Evolutionary conservation across 2,329 filamentous ascomycete species (phyloP), one percentile per base, ranked within the genome.

Genomic region (Verticillium tricorpus): DNA sequence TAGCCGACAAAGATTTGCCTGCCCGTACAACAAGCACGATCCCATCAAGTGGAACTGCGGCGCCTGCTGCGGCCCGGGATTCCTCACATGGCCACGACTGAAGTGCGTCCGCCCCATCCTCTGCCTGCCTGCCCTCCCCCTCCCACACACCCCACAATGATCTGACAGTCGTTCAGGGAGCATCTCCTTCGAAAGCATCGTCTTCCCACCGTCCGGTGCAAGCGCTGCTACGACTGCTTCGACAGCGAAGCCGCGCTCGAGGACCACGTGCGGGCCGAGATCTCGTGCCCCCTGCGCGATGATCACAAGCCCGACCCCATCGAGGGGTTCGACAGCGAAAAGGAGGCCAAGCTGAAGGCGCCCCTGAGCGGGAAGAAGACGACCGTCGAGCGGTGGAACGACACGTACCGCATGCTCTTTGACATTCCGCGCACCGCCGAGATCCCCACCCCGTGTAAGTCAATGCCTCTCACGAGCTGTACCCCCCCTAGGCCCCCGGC

Each of bases 11-110:
- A 68, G 63, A 35, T 34, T 76, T 37, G 76, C 76, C 4, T 78
- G 76, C 59, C 77, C 77, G 0, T 79, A 73, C 60, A 77, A 71
- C 67, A 78, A 78, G 63, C 72, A 75, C 56, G 74, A 77, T 58
- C 73, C 73, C 0, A 66, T 69, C 8, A 71, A 70, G 22, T 77
- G 76, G 60, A 69, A 70, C 31, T 67, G 70, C n/a, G 68, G 73
- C 2, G 71, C 71, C 0, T 78, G 76, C 64, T 72, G 73, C 15
- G 72, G 73, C 0, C 74, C 73, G 0, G 73, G 74, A 1, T 78
- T 75, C 71, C 73, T 71, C 1, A 74, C 70, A 7, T 74, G 77
- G 0, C 75, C 77, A 59, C 70, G 76, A 0, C 72, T 78, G 67
- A 78, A 79, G 69, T 74, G 62, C 39, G 69, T 63, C 1, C 0